Evolutionary conservation across 2,329 filamentous ascomycete species (phyloP), one percentile per base, ranked within the genome.

Genomic region (Hymenoscyphus linearis): DNA sequence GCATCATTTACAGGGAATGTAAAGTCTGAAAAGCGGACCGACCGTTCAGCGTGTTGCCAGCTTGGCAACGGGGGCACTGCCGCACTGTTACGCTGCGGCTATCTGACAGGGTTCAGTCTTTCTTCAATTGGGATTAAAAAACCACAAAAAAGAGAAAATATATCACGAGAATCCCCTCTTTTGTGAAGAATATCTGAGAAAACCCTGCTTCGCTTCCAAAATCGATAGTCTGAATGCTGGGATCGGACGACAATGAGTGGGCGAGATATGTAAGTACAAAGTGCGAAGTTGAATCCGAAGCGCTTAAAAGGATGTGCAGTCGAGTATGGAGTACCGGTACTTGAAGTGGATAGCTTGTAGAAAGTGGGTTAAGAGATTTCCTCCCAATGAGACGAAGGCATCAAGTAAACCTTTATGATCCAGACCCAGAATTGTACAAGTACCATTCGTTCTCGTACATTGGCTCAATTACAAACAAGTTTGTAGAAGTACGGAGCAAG

Each of bases 381-480:
- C 44, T 50, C 44, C 44, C 18, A 50, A n/a, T 50, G 44, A 18
- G 44, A 50, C 44, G 18, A n/a, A 13, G 4, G 9, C 18, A 25
- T 50, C 18, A 50, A 50, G 44, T 50, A 22, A 50, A 50, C 31
- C 31, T 5, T n/a, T 50, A 50, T 13, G 44, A 10, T 4, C n/a
- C n/a, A n/a, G 44, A 50, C 12, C 44, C 44, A 50, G 5, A 50
- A 50, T 50, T 50, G 44, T 25, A 50, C 44, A n/a, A 50, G 44
- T 25, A 50, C 44, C 44, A 50, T 18, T 50, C 44, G 12, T 50
- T 50, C 13, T 50, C 18, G 22, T 50, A 50, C 44, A 55, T 55
- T 55, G 52, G 52, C 6, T 55, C 52, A n/a, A n/a, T n/a, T n/a
- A n/a, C n/a, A 22, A 55, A 55, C 12, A 55, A 55, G 3, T 55